Base-by-base conservation (phyloP, 192 early-diverging fungal species). In the Umbelopsis vinacea region DNA sequence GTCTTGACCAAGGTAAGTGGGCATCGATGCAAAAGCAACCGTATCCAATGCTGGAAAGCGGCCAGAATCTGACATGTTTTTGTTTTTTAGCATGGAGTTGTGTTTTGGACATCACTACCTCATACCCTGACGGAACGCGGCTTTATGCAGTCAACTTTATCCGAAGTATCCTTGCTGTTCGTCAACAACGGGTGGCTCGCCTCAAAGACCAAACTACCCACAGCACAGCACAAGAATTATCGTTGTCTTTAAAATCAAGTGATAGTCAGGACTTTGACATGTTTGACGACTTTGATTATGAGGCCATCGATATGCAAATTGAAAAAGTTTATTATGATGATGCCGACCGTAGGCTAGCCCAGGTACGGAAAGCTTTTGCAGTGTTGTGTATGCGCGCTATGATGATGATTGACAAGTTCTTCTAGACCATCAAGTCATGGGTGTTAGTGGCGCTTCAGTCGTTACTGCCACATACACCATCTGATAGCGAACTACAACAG, bases 271-370 rank as follows among this genome's bases (percentile, higher is more conserved):
- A 63, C 14, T 63, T 63, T 35, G 57, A 63, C 33, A 63, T 63
- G 57, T 63, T 63, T 38, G 57, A 63, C 17, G 57, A 63, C 14
- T 63, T 63, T 63, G 57, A 63, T 63, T 63, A 63, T 35, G 57
- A 33, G n/a, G 57, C 57, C 35, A 19, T 63, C 24, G 33, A 63
- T 63, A 63, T 63, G 57, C 26, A 63, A 10, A 63, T 63, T 63
- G 57, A 63, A 33, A 63, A 63, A n/a, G 57, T 63, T 19, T 63
- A 63, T 63, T 63, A 17, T 17, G 57, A 63, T 4, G 29, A 63
- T 35, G 11, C 57, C 6, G 57, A 63, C 15, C 57, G 57, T 38
- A 37, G 7, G 11, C 15, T 63, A 19, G 57, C 57, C 7, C 57
- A 63, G 29, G 57, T 63, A 60, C 3, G 38, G 3, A 35, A 17